Conservation (phyloP, 345 rosid genomes). For the Eucalyptus caleyi region DNA sequence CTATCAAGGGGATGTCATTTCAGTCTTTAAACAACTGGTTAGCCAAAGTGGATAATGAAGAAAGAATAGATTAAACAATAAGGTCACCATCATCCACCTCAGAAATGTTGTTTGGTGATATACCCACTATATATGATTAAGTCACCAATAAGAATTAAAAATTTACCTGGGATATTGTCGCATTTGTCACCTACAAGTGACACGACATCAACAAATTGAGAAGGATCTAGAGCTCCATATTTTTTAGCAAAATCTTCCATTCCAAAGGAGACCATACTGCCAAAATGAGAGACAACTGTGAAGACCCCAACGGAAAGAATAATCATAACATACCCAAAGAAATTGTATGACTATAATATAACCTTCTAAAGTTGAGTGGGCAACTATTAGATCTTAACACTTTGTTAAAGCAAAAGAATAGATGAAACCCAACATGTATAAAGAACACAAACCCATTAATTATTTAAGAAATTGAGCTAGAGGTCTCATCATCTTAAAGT, state of each 20-base stretch:
- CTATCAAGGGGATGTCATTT: background rate
- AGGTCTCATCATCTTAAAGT: background rate
- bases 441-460: background rate
- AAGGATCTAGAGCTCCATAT: constrained; percentile 61
- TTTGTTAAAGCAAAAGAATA: background rate
- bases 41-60: background rate
- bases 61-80: background rate
- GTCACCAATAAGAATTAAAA: background rate
- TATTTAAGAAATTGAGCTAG: background rate
- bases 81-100: background rate
- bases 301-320: background rate
- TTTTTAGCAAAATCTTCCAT: constrained; percentile 81
- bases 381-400: background rate
- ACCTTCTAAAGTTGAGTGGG: background rate
- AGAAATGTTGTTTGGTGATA: background rate
- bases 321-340: background rate
- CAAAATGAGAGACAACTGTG: background rate
- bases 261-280: constrained; percentile 92
- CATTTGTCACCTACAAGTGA: constrained; percentile 77
- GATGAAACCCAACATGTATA: background rate
- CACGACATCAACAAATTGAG: constrained; percentile 80
- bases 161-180: constrained; percentile 87
- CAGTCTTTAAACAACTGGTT: background rate
- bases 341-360: background rate
- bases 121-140: background rate